Evolutionary conservation across 306 rosid species (phyloP).

Genomic region (Quercus gilva): DNA sequence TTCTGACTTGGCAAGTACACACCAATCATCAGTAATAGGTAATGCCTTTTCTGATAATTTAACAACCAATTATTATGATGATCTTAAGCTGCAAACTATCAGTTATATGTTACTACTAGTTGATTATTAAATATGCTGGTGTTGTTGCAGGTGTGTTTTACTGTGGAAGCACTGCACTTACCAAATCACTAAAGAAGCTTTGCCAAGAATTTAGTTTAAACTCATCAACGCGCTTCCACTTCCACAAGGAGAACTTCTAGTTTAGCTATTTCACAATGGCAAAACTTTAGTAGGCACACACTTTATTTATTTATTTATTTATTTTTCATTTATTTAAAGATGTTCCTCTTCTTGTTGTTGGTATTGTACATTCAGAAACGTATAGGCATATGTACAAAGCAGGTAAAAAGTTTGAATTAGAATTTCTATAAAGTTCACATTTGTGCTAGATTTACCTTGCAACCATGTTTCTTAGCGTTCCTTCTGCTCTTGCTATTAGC

Average conservation of each 20-base stretch:
- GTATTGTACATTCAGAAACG: background rate
- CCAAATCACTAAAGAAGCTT: slow-evolving; percentile 27
- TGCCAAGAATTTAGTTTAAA: slow-evolving; percentile 44
- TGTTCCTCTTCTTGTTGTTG: background rate
- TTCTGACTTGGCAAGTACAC: slow-evolving; percentile 40
- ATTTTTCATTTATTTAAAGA: background rate
- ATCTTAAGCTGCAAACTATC: background rate
- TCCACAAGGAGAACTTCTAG: slow-evolving; percentile 92
- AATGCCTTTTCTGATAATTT: background rate
- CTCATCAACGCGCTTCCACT: slow-evolving; percentile 58
- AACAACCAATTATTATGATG: background rate
- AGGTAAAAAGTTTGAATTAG: background rate
- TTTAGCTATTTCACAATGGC: background rate
- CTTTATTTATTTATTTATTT: background rate
- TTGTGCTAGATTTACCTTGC: too few species aligned
- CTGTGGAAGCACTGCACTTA: slow-evolving; percentile 60
- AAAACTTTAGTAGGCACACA: background rate
- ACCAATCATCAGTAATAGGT: slow-evolving; percentile 66
- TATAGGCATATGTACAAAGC: background rate
- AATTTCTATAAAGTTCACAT: background rate
- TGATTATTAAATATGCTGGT: background rate
- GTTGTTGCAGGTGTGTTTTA: slow-evolving; percentile 82
- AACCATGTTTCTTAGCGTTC: too few species aligned
- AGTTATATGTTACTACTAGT: background rate
- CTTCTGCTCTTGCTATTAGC: too few species aligned